A percentile compares a stretch with the other conserved stretches of the same genome.
phyloP scores from a whole-genome alignment of 495 filamentous ascomycete species.

The Opeltia flavorubescens region DNA sequence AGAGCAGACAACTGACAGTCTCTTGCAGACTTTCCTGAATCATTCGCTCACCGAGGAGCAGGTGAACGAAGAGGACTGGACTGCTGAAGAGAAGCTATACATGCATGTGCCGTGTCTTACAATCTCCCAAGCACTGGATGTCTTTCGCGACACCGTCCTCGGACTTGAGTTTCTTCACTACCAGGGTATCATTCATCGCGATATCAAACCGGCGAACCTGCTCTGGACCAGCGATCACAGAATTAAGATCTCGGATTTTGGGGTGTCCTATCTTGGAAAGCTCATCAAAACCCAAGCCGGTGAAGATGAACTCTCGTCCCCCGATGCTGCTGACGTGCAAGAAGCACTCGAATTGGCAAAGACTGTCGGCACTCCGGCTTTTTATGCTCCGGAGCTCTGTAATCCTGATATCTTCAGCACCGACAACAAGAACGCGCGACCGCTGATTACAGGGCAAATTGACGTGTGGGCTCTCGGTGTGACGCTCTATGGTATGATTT shows the following conservation, averaged over 20 bases:
- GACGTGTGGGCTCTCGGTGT: conserved; percentile 97
- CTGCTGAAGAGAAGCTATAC: conserved; percentile 56
- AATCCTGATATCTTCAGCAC: conserved; percentile 52
- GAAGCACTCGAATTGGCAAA: conserved; percentile 91
- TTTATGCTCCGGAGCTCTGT: conserved; percentile 97
- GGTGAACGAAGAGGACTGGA: conserved; percentile 30
- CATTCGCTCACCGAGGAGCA: conserved; percentile 33
- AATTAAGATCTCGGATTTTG: conserved; percentile 99
- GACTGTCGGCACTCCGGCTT: conserved; percentile 92
- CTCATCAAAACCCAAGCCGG: conserved; percentile 60
- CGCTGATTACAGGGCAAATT: conserved; percentile 55
- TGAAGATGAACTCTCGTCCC: conserved; percentile 61
- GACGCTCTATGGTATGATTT: conserved; percentile 90
- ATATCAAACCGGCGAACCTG: conserved; percentile 98
- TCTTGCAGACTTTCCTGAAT: conserved; percentile 30
- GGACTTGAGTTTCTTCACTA: conserved; percentile 94
- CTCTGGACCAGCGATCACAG: conserved; percentile 71
- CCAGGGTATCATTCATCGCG: conserved; percentile 90
- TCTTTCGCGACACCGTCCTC: conserved; percentile 85
- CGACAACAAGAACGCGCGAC: conserved; percentile 29
- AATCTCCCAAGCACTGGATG: conserved; percentile 64
- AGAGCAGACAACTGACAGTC: conserved; percentile 18
- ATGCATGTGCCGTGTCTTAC: conserved; percentile 86
- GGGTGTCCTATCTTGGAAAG: conserved; percentile 88
- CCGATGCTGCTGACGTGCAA: conserved; percentile 69